Conservation (phyloP, 2,329 filamentous ascomycete species). For the Colletotrichum sp. region DNA sequence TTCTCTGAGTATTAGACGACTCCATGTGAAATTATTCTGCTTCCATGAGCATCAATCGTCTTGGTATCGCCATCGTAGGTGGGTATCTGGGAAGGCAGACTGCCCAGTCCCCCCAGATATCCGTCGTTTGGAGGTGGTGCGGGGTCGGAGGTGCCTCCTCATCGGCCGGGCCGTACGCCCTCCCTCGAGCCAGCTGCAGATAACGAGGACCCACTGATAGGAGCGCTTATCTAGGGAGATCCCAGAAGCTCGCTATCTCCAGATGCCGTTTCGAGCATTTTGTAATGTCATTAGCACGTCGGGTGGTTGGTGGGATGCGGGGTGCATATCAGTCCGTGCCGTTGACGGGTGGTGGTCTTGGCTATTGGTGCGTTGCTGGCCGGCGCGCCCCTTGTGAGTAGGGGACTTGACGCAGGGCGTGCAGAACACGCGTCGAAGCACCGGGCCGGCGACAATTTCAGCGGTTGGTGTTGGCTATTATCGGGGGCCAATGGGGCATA, state of each 20-base stretch:
- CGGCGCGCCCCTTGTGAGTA: neutral
- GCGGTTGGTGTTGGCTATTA: neutral
- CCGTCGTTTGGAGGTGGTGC: neutral
- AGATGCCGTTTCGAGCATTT: neutral
- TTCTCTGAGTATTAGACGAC: conserved; percentile 7
- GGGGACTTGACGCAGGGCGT: neutral
- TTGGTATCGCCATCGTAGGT: neutral
- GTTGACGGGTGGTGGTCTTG: neutral
- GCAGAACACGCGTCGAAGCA: neutral
- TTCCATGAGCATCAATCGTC: neutral
- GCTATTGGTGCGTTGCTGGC: neutral
- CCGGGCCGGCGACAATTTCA: neutral
- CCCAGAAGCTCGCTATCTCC: neutral
- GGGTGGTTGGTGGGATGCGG: conserved; percentile 1
- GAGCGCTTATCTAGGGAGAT: conserved; percentile 7
- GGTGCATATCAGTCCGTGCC: neutral
- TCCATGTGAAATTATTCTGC: neutral
- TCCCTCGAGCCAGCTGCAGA: neutral
- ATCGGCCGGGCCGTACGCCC: neutral
- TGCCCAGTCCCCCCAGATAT: neutral
- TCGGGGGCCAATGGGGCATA: neutral
- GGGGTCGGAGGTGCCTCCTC: neutral
- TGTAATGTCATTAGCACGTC: neutral
- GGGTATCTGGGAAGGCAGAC: neutral
- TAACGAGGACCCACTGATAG: conserved; percentile 4